These are phyloP conservation scores for Castanea crenata DNA, from an alignment of 306 rosid species.

Conservation along the genomic window DNA sequence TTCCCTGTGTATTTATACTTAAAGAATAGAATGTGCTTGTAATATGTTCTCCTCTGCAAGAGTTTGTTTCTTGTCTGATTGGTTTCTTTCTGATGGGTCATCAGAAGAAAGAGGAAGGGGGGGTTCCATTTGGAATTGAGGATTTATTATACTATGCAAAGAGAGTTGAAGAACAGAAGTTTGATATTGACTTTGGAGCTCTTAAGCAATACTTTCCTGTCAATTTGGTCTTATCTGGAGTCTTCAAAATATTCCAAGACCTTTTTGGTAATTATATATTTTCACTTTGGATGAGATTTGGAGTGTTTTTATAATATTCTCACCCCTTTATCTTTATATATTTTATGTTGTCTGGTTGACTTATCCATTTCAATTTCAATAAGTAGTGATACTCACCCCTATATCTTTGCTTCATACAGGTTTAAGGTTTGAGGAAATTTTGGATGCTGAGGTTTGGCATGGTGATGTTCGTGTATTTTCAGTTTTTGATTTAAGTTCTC, in stretches of 20 bases:
- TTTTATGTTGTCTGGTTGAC: not conserved
- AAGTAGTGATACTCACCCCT: constrained; percentile 13
- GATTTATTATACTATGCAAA: constrained; percentile 78
- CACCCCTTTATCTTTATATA: not conserved
- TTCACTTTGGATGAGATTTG: constrained; percentile 15
- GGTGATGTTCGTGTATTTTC: constrained; percentile 71
- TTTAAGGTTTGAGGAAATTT: constrained; percentile 77
- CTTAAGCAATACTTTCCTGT: constrained; percentile 91
- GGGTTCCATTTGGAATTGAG: constrained; percentile 79
- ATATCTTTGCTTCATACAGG: constrained; percentile 44
- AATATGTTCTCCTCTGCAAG: constrained; percentile 10
- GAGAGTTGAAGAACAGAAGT: constrained; percentile 66
- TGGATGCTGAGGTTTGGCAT: constrained; percentile 87
- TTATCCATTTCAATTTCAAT: not conserved
- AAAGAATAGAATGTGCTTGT: constrained; percentile 46
- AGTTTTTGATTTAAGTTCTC: constrained; percentile 70
- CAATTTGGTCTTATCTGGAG: constrained; percentile 83
- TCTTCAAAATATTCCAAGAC: constrained; percentile 88
- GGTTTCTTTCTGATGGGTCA: constrained; percentile 26
- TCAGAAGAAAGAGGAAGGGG: constrained; percentile 95
- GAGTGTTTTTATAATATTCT: not conserved
- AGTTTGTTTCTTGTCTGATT: constrained; percentile 30
- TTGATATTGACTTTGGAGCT: constrained; percentile 67
- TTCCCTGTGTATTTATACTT: constrained; percentile 18
- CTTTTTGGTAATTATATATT: constrained; percentile 64